Evolutionary conservation across 169 alveolate genomes (phyloP), one percentile per base, ranked within the genome.

Genomic region (Plasmodium gonderi): DNA sequence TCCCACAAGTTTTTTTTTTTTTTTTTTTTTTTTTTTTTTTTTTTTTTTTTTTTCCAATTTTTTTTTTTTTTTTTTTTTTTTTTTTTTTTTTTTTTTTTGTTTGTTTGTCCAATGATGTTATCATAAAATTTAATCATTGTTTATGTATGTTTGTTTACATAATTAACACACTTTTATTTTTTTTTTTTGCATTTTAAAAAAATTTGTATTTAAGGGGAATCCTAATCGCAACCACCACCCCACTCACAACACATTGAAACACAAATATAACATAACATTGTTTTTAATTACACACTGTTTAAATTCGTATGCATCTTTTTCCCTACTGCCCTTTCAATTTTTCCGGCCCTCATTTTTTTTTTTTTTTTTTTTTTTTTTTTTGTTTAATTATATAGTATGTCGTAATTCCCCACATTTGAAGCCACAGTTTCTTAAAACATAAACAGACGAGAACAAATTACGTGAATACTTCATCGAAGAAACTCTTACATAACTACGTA

Each of bases 71-170:
- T 31, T 26, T 29, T 5, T 40, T 17, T 23, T 76, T 12, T 76
- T 51, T n/a, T 9, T 40, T 17, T 29, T 7, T n/a, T 14, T 23
- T 14, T 44, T 76, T 77, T 77, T 45, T 72, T 49, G 9, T 65
- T 64, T 65, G 78, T 80, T 80, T 80, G 91, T 80, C 91, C 91
- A 80, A 80, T 80, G 44, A 80, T 65, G 64, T n/a, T 80, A 80
- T 80, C 64, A 60, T 64, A 76, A 60, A 42, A 36, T 80, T 38
- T 80, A 80, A 33, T 26, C 49, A 80, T 80, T 20, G 49, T 29
- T 74, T 40, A 74, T 40, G 49, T 44, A 74, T 29, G 26, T 17
- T 29, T 29, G 26, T 17, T 29, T 80, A 65, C 67, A 80, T 80
- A 65, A 64, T 60, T 65, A 80, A 80, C 72, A 17, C n/a, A n/a